Conservation (phyloP, 2,329 filamentous ascomycete species). For the Hirsutella rhossiliensis region DNA sequence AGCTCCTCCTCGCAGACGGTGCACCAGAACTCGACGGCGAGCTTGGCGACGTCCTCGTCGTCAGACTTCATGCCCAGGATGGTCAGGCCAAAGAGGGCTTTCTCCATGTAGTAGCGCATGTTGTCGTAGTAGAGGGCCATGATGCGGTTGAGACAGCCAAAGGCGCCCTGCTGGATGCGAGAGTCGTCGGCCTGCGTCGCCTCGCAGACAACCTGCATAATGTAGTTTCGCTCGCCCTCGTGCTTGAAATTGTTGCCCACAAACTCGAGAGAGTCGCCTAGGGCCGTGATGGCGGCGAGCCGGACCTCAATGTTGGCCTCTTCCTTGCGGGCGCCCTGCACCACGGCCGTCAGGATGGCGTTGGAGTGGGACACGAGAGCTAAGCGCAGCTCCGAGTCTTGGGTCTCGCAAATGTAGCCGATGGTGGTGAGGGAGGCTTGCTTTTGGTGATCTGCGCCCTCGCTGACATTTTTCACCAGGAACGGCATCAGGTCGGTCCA, state of each 20-base stretch:
- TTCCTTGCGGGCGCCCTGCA: constrained; percentile 94
- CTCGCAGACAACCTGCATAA: constrained; percentile 99
- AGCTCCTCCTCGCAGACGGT: constrained; percentile 99
- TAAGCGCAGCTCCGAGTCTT: constrained; percentile 74
- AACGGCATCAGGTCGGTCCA: constrained; percentile 86
- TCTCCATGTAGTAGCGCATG: constrained; percentile 99
- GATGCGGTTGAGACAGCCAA: constrained; percentile 95
- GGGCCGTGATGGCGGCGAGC: constrained; percentile 81
- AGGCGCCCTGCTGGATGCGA: constrained; percentile 89
- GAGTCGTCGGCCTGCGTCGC: constrained; percentile 88
- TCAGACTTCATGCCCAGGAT: constrained; percentile 98
- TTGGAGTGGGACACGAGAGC: constrained; percentile 82
- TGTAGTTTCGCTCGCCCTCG: constrained; percentile 98
- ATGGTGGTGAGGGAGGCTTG: constrained; percentile 92
- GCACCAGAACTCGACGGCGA: constrained; percentile 99
- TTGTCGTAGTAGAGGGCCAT: constrained; percentile 99
- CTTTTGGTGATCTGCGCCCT: constrained; percentile 78
- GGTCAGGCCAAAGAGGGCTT: constrained; percentile 92
- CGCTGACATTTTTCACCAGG: constrained; percentile 85
- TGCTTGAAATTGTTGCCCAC: constrained; percentile 98
- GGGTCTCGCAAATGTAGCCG: constrained; percentile 95
- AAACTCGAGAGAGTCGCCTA: constrained; percentile 94
- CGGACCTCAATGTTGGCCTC: constrained; percentile 87
- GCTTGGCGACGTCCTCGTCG: constrained; percentile 94
- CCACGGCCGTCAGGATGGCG: constrained; percentile 92